Base-by-base conservation (phyloP, 805 yeast genomes). In the Yamadazyma akitaensis region DNA sequence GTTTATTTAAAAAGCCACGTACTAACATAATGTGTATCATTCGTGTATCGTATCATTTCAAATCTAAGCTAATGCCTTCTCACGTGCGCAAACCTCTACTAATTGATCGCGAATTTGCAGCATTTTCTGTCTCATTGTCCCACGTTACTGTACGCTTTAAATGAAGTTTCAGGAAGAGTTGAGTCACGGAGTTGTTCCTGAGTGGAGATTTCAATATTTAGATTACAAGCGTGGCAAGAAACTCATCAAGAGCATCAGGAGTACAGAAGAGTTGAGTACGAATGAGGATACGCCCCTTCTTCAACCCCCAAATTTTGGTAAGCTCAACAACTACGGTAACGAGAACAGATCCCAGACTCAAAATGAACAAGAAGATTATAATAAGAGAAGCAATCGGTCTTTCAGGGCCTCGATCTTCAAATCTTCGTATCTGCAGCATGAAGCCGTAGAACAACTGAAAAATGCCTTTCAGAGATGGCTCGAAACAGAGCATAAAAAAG, bases 151-250 rank as follows among this genome's bases (percentile, higher is more conserved):
- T 30, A 42, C 19, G 7, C 12, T n/a, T 9, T 26, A n/a, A 12
- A 84, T 84, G 91, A 84, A 84, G 66, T 84, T 84, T 59, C 84
- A 83, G 11, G 84, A 81, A 51, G 80, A 85, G 19, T 68, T 84
- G 47, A 77, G 75, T 52, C 84, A 83, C 42, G 84, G 84, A 47
- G 73, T 81, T 32, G 85, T 86, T 46, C 96, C 97, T 4, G 96
- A 86, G 58, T 91, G 97, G 97, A 82, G 80, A 58, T 84, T 81
- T 44, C 82, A 83, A 58, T 91, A 91, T 59, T 73, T 91, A 30
- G 85, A 88, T 58, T 85, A 85, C 60, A 81, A 82, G 54, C 60
- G 56, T 10, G 85, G 86, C 36, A 81, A 81, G 58, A 76, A 77
- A 59, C 59, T 72, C 35, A 75, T 81, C 45, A 75, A 76, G 49